Evolutionary conservation across 345 rosid species (phyloP).

Genomic region (Citrus australasica): DNA sequence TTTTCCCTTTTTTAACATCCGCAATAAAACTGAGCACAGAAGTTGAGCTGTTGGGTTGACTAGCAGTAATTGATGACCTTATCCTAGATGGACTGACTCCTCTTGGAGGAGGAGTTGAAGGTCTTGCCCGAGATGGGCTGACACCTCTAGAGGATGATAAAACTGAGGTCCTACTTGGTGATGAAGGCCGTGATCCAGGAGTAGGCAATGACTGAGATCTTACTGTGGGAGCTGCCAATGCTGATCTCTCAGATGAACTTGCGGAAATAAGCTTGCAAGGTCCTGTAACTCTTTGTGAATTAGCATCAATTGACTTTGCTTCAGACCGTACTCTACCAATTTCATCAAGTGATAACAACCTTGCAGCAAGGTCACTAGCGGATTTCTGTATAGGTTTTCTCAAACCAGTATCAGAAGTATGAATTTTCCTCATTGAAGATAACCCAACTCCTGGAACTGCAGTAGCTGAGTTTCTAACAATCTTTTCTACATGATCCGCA

Average conservation of each 20-base stretch:
- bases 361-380: conserved; percentile 48
- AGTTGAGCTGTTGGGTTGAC: conserved; percentile 53
- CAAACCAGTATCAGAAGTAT: conserved; percentile 34
- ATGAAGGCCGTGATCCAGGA: conserved; percentile 56
- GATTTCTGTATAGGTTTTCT: conserved; percentile 55
- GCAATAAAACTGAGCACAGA: conserved; percentile 89
- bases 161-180: conserved; percentile 58
- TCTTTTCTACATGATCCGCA: conserved; percentile 61
- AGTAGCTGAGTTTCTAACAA: conserved; percentile 32
- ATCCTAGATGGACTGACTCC: conserved; percentile 77
- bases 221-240: conserved; percentile 35
- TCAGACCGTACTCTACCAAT: conserved; percentile 38
- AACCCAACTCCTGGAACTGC: conserved; percentile 42
- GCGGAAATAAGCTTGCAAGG: conserved; percentile 42
- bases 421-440: conserved; percentile 49
- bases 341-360: conserved; percentile 35
- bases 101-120: conserved; percentile 72
- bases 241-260: conserved; percentile 48
- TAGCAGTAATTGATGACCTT: conserved; percentile 51
- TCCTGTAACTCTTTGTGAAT: conserved; percentile 30
- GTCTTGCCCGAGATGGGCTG: conserved; percentile 60
- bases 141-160: conserved; percentile 52
- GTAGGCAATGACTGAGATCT: conserved; percentile 53
- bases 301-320: conserved; percentile 47
- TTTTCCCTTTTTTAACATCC: conserved; percentile 79